Evolutionary conservation across 371 early-diverging fungal species (phyloP).

Genomic region (Mortierella sp.): DNA sequence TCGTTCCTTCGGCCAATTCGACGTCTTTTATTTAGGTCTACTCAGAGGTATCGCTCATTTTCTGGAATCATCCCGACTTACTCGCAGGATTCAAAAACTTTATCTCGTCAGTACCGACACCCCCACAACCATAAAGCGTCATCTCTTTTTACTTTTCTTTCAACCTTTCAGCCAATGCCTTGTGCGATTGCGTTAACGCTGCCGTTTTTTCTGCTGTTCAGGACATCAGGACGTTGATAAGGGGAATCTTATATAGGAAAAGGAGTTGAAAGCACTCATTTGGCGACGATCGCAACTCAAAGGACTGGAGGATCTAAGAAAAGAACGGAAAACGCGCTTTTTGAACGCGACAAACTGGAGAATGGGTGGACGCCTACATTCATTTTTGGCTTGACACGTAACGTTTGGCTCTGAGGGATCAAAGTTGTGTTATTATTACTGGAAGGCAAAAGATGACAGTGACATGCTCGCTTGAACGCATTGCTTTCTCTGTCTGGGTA

Average conservation of each 20-base stretch:
- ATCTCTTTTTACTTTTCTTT: not conserved
- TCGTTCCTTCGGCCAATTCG: not conserved
- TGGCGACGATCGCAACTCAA: too few species aligned
- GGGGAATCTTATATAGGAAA: not conserved
- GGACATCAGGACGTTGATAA: not conserved
- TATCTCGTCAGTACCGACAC: conserved; percentile 43
- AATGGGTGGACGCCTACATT: too few species aligned
- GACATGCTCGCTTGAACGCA: too few species aligned
- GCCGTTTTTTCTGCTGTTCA: not conserved
- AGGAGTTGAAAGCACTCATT: too few species aligned
- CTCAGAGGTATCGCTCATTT: conserved; percentile 57
- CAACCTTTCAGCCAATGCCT: not conserved
- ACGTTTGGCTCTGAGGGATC: too few species aligned
- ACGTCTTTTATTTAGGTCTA: conserved; percentile 27
- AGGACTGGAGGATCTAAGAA: too few species aligned
- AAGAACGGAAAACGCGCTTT: too few species aligned
- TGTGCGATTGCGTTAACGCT: not conserved
- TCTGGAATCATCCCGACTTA: conserved; percentile 57
- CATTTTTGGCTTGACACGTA: too few species aligned
- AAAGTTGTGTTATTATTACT: too few species aligned
- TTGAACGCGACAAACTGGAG: too few species aligned
- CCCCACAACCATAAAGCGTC: conserved; percentile 23
- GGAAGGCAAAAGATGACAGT: too few species aligned
- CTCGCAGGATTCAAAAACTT: conserved; percentile 52
- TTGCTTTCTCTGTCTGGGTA: too few species aligned